These are phyloP conservation scores for Penicillium sp. DNA, from an alignment of 2,329 filamentous ascomycete species.

Conservation along the genomic window DNA sequence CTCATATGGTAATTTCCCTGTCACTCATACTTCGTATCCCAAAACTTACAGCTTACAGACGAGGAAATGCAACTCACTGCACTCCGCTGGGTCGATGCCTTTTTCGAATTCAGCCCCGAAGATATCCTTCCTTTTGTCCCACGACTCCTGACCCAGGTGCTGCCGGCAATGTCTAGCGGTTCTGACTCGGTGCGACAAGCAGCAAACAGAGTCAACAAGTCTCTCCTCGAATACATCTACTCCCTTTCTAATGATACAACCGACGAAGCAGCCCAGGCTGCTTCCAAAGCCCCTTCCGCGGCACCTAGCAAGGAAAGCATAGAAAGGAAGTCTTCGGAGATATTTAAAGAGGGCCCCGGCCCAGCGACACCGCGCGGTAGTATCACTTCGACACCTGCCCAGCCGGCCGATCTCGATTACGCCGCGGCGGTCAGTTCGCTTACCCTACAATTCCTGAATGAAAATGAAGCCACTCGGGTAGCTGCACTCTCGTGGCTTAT, in stretches of 20 bases:
- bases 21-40: slow-evolving; percentile 25
- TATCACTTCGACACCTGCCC: slow-evolving; percentile 45
- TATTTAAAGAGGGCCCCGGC: slow-evolving; percentile 22
- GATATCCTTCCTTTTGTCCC: slow-evolving; percentile 95
- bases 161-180: slow-evolving; percentile 89
- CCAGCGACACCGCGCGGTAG: slow-evolving; percentile 46
- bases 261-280: slow-evolving; percentile 38
- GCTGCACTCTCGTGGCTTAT: slow-evolving; percentile 94
- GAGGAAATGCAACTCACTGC: slow-evolving; percentile 90
- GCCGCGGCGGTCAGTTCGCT: slow-evolving; percentile 89
- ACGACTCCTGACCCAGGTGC: slow-evolving; percentile 80
- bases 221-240: slow-evolving; percentile 90
- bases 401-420: slow-evolving; percentile 75
- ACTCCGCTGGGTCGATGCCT: slow-evolving; percentile 89
- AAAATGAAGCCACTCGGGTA: slow-evolving; percentile 92
- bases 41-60: slow-evolving; percentile 50
- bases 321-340: slow-evolving; percentile 36
- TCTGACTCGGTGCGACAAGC: slow-evolving; percentile 85
- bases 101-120: slow-evolving; percentile 94
- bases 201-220: slow-evolving; percentile 82
- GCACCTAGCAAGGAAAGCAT: slow-evolving; percentile 35
- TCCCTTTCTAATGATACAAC: slow-evolving; percentile 70
- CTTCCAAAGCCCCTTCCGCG: slow-evolving; percentile 41
- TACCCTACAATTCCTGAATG: slow-evolving; percentile 89
- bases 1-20: slow-evolving; percentile 56